phyloP scores from a whole-genome alignment of 306 rosid genomes.

The Oemleria cerasiformis region DNA sequence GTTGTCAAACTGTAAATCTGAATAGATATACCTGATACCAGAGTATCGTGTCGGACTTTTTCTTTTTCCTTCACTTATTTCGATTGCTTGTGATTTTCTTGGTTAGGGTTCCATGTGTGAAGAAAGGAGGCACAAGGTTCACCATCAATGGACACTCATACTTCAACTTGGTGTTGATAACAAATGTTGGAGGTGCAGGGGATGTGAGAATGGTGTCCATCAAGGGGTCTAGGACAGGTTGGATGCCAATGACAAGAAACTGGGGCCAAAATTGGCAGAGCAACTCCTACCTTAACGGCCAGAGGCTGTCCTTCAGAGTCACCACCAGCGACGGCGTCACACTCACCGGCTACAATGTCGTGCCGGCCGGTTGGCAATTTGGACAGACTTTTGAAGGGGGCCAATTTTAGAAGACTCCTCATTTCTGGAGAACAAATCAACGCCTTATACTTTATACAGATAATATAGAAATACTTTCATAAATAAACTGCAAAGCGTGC shows the following conservation, averaged over 20 bases:
- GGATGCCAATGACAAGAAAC: constrained; percentile 41
- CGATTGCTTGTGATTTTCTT: background rate
- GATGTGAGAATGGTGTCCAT: constrained; percentile 24
- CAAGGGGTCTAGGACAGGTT: constrained; percentile 31
- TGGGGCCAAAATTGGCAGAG: constrained; percentile 48
- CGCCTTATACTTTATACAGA: background rate
- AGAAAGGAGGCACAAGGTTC: constrained; percentile 45
- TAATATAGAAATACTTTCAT: background rate
- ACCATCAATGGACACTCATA: constrained; percentile 42
- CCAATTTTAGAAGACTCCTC: constrained; percentile 16
- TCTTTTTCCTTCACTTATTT: background rate
- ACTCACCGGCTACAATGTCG: constrained; percentile 25
- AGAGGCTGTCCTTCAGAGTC: constrained; percentile 35
- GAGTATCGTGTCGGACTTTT: no score
- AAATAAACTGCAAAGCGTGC: background rate
- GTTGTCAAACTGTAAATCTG: background rate
- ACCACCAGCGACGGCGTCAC: constrained; percentile 30
- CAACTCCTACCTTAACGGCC: constrained; percentile 38
- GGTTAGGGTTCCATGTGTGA: constrained; percentile 34
- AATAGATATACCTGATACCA: no score
- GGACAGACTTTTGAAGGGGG: constrained; percentile 45
- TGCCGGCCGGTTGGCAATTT: constrained; percentile 31
- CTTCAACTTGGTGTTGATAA: constrained; percentile 38
- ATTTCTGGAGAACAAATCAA: background rate
- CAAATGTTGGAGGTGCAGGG: constrained; percentile 38